Percentiles rank a stretch among this genome's conserved stretches.
These are phyloP conservation scores for Xylaria digitata DNA, from an alignment of 2,329 filamentous ascomycete genomes.

Conservation along the genomic window DNA sequence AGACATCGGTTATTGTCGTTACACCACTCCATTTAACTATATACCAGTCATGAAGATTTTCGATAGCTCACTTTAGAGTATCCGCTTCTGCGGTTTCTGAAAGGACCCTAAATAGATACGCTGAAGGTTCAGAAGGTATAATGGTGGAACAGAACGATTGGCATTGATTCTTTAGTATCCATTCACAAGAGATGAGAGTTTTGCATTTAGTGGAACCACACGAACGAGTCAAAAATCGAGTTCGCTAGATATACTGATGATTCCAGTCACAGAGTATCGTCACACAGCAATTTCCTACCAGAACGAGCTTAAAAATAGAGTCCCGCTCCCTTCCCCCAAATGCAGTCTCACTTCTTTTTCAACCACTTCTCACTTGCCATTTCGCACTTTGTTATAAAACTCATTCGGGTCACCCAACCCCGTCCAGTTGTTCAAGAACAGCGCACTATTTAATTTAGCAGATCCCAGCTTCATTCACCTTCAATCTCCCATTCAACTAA, in stretches of 20 bases:
- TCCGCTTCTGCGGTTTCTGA: too few relatives aligned
- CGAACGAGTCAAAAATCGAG: not conserved
- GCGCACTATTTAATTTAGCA: not conserved
- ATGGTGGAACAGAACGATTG: not conserved
- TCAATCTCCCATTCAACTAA: not conserved
- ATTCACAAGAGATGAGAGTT: not conserved
- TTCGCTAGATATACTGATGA: conserved; percentile 6
- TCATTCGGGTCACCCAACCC: not conserved
- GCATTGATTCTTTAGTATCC: not conserved
- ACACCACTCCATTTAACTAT: not conserved
- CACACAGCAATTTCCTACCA: conserved; percentile 17
- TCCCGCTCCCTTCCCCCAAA: not conserved
- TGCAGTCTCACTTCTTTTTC: not conserved
- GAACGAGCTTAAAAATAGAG: conserved; percentile 22
- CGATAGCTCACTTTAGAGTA: not conserved
- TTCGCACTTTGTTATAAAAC: not conserved
- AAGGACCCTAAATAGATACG: not conserved
- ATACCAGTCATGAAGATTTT: not conserved
- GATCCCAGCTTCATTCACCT: not conserved
- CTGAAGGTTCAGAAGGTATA: not conserved
- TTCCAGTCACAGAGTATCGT: not conserved
- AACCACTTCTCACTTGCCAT: not conserved
- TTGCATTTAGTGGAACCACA: conserved; percentile 2
- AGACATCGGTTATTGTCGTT: not conserved
- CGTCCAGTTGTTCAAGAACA: not conserved